Evolutionary conservation across 1,284 basidiomycete species (phyloP).

Genomic region (Dichomitus squalens): DNA sequence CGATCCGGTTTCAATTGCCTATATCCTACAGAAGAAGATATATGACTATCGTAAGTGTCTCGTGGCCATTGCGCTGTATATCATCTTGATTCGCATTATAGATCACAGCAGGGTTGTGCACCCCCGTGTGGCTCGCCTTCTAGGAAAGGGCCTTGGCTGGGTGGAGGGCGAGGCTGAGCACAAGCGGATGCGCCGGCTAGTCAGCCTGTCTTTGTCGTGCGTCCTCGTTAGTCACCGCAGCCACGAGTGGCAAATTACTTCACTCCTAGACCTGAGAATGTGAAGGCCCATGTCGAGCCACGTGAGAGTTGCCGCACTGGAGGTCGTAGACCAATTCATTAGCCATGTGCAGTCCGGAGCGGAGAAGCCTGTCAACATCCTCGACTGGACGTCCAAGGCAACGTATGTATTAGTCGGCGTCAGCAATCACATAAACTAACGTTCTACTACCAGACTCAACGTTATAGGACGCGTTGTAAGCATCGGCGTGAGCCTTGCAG

Average conservation of each 20-base stretch:
- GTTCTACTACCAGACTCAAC: constrained; percentile 2
- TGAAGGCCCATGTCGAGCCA: constrained; percentile 16
- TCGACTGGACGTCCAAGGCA: constrained; percentile 21
- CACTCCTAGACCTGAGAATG: constrained; percentile 6
- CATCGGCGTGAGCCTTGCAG: not conserved
- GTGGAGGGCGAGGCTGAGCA: constrained; percentile 36
- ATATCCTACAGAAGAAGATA: constrained; percentile 30
- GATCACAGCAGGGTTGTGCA: constrained; percentile 33
- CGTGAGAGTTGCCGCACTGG: constrained; percentile 17
- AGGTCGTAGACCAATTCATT: constrained; percentile 10
- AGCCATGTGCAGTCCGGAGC: not conserved
- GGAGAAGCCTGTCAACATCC: constrained; percentile 18
- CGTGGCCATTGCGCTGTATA: not conserved
- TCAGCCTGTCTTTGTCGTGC: constrained; percentile 30
- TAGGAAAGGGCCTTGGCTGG: constrained; percentile 35
- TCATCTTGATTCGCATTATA: not conserved
- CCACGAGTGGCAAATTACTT: not conserved
- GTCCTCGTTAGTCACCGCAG: not conserved
- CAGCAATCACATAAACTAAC: not conserved
- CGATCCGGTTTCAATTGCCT: constrained; percentile 30
- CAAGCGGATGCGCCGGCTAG: constrained; percentile 30
- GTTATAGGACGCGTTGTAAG: constrained; percentile 11
- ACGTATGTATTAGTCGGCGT: constrained; percentile 15
- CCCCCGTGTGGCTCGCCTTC: constrained; percentile 33
- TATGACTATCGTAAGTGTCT: constrained; percentile 29